These are phyloP conservation scores for Primulina eburnea DNA, from an alignment of 257 asterid genomes.

Conservation along the genomic window DNA sequence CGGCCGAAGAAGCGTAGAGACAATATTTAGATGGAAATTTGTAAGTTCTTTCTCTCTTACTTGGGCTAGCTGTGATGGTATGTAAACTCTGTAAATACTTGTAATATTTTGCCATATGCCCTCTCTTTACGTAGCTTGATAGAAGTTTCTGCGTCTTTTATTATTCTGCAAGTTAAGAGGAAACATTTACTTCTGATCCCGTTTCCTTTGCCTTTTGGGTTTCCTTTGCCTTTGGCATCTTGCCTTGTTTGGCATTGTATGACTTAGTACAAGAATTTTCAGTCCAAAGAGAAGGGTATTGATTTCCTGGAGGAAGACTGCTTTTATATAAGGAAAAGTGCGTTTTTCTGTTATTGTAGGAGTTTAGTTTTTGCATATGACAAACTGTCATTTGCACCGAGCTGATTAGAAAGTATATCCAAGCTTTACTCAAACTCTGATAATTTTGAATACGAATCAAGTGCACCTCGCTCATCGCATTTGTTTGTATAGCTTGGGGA, in stretches of 20 bases:
- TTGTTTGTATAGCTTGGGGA: too few relatives aligned
- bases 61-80: neutral
- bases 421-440: neutral
- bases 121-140: neutral
- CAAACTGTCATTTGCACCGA: neutral
- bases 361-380: neutral
- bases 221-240: neutral
- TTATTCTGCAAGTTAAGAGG: neutral
- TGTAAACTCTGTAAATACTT: neutral
- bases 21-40: neutral
- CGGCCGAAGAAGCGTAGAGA: conserved; percentile 39
- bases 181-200: neutral
- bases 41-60: neutral
- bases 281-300: neutral
- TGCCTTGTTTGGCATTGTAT: neutral
- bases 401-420: neutral
- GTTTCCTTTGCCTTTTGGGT: neutral
- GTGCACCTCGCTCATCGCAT: too few relatives aligned
- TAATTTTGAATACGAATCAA: neutral
- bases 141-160: neutral
- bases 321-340: neutral
- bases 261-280: neutral
- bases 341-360: neutral
- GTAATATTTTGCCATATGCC: neutral
- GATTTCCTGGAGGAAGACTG: neutral